phyloP scores from a whole-genome alignment of 2,329 filamentous ascomycete species.

The Alternaria rosae region DNA sequence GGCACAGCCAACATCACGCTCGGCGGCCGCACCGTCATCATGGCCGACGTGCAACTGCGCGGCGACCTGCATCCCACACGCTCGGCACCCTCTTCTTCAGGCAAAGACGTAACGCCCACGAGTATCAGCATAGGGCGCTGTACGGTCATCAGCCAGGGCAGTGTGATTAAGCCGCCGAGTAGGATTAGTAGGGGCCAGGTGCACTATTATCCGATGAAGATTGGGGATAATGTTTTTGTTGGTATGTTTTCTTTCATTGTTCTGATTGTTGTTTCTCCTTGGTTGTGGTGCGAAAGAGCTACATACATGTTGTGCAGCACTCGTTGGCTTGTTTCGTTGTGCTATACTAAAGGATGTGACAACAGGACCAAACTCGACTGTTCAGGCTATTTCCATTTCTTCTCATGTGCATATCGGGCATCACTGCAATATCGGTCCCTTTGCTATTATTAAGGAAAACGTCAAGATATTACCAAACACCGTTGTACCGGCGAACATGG shows the following conservation, averaged over 20 bases:
- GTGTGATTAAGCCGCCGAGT: slow-evolving; percentile 81
- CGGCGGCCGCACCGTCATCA: slow-evolving; percentile 91
- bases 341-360: neutral
- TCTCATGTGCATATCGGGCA: slow-evolving; percentile 86
- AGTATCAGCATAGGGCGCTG: slow-evolving; percentile 91
- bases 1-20: slow-evolving; percentile 98
- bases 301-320: too few relatives aligned
- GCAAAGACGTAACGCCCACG: slow-evolving; percentile 45
- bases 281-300: too few relatives aligned
- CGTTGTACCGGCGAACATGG: slow-evolving; percentile 85
- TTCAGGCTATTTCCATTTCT: slow-evolving; percentile 84
- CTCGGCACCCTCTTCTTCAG: slow-evolving; percentile 42
- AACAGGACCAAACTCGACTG: slow-evolving; percentile 64
- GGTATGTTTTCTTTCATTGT: slow-evolving; percentile 60
- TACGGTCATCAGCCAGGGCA: slow-evolving; percentile 83
- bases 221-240: slow-evolving; percentile 94
- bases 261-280: neutral
- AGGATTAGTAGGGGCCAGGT: slow-evolving; percentile 78
- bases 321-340: too few relatives aligned
- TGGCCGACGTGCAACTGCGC: slow-evolving; percentile 91
- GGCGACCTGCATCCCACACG: slow-evolving; percentile 73
- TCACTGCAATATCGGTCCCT: slow-evolving; percentile 79
- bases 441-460: slow-evolving; percentile 93
- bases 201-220: slow-evolving; percentile 86
- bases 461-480: slow-evolving; percentile 85